Evolutionary conservation across 495 filamentous ascomycete species (phyloP), one percentile per base, ranked within the genome.

Genomic region (Aspergillus nidulans): DNA sequence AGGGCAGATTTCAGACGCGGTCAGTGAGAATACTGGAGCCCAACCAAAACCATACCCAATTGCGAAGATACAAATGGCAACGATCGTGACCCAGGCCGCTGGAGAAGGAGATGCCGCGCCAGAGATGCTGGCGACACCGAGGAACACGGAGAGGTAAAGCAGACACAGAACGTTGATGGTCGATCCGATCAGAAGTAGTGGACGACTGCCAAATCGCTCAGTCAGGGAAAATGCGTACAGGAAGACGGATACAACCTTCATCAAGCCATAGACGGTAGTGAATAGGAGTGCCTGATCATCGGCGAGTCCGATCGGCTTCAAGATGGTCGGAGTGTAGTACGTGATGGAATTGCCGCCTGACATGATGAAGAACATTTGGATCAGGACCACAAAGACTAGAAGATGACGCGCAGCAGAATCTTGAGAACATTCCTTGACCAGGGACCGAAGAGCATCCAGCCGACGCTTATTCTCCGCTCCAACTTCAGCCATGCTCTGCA

Each of bases 341-440:
- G 86, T 73, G 8, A 88, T 77, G 1, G 85, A 85, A 66, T 91
- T 89, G 66, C 89, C 85, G 28, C 86, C 85, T 1, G 78, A 76
- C 70, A 76, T 83, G 36, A 79, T 86, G 63, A 80, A 77, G 72
- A 91, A 90, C 6, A 89, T 77, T 40, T 82, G 84, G 50, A 77
- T 78, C 56, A 87, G 81, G 28, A 80, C 78, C 3, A 88, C 85
- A 48, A 87, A 88, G 57, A 75, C 10, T 54, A 72, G 39, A 62
- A 72, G 32, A 34, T 61, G 62, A 24, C 64, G 61, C 19, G 56
- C 69, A 82, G 83, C 28, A 84, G 75, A 71, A 83, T 88, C 71
- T 81, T 78, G 13, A 60, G 77, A 19, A 21, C 59, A 61, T 7
- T 43, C 30, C 7, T 40, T 42, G 0, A 58, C 6, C 3, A 61